Evolutionary conservation across 306 rosid species (phyloP).

Genomic region (Ormosia emarginata): DNA sequence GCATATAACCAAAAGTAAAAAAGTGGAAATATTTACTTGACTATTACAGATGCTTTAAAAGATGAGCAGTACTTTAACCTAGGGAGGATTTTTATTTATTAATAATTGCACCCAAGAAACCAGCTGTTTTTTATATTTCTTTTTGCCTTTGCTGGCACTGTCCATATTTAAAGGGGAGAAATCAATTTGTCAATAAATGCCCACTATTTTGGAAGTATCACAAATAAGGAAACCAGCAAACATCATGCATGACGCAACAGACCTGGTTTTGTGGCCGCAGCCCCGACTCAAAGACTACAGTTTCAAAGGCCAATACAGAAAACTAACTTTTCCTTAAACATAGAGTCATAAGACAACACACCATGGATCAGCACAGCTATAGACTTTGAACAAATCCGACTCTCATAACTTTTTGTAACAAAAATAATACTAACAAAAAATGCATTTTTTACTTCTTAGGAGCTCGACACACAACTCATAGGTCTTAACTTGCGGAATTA

Average conservation of each 20-base stretch:
- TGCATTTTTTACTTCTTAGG: background rate
- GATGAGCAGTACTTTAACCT: background rate
- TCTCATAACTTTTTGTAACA: background rate
- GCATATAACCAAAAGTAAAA: background rate
- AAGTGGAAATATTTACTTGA: background rate
- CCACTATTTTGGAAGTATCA: background rate
- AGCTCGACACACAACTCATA: background rate
- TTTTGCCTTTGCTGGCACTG: background rate
- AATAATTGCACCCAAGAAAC: background rate
- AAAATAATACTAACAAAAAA: background rate
- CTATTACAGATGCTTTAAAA: background rate
- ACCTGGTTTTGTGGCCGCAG: background rate
- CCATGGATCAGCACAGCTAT: background rate
- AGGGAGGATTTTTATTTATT: background rate
- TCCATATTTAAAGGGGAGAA: background rate
- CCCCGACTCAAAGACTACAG: background rate
- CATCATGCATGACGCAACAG: background rate
- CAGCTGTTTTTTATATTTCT: background rate
- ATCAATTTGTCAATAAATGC: background rate
- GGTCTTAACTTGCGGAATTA: background rate
- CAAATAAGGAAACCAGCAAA: background rate
- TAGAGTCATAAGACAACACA: background rate
- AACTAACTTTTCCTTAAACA: background rate
- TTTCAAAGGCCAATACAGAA: background rate
- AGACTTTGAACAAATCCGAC: background rate